Evolutionary conservation across 306 rosid species (phyloP).

Genomic region (Glycine soja): DNA sequence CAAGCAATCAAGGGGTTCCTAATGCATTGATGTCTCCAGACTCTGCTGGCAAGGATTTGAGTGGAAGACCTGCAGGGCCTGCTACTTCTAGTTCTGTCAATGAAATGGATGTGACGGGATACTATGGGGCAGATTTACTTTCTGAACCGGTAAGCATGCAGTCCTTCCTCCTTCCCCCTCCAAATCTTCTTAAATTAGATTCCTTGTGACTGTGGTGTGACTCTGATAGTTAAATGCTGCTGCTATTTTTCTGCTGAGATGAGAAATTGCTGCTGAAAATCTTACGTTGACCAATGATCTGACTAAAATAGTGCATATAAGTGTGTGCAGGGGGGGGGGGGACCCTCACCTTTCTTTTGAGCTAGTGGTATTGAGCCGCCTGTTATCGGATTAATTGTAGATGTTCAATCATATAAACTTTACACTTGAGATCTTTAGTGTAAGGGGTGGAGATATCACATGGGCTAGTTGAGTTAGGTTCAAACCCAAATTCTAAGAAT

Average conservation of each 20-base stretch:
- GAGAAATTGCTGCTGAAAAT: background rate
- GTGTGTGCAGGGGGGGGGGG: background rate
- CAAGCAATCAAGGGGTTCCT: slow-evolving; percentile 73
- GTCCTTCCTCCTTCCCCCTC: background rate
- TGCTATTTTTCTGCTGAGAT: background rate
- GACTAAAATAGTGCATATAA: background rate
- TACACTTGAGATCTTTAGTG: no score
- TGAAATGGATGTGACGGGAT: slow-evolving; percentile 67
- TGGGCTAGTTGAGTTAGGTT: no score
- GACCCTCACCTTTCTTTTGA: background rate
- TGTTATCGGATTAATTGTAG: no score
- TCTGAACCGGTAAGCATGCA: slow-evolving; percentile 80
- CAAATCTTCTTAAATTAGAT: background rate
- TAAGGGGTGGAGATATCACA: background rate
- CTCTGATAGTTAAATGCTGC: slow-evolving; percentile 3
- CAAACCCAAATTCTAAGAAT: background rate
- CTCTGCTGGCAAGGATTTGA: slow-evolving; percentile 66
- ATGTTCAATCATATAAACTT: background rate
- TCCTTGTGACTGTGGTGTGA: slow-evolving; percentile 14
- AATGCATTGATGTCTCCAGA: slow-evolving; percentile 67
- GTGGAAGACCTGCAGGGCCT: slow-evolving; percentile 68
- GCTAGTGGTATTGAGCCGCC: background rate
- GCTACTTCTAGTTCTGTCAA: slow-evolving; percentile 66
- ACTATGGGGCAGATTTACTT: slow-evolving; percentile 79
- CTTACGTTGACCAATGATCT: background rate